These are phyloP conservation scores for Canavalia gladiata DNA, from an alignment of 306 rosid genomes.

Conservation along the genomic window DNA sequence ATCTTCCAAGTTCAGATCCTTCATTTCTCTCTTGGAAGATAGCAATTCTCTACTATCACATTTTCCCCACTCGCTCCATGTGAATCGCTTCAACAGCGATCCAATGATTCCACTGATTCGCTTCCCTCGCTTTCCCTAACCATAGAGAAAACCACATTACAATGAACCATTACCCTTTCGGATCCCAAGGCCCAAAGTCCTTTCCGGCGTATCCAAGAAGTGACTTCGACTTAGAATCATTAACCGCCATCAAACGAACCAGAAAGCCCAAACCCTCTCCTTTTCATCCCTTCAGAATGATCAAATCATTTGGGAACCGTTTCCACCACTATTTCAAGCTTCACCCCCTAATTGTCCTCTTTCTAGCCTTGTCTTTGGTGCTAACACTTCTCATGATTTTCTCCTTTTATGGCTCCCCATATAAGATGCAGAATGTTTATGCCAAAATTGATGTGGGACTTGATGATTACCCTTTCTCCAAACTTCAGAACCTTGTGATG, in stretches of 20 bases:
- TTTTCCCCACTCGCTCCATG: slow-evolving; percentile 29
- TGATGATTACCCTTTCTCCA: slow-evolving; percentile 64
- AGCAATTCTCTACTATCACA: not conserved
- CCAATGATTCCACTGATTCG: slow-evolving; percentile 45
- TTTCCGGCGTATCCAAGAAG: slow-evolving; percentile 67
- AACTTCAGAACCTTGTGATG: slow-evolving; percentile 84
- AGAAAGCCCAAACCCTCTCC: slow-evolving; percentile 63
- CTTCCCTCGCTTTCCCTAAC: slow-evolving; percentile 9
- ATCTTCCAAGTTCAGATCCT: slow-evolving; percentile 26
- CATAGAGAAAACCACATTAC: slow-evolving; percentile 10
- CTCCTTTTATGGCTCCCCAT: slow-evolving; percentile 60
- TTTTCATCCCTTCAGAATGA: slow-evolving; percentile 65
- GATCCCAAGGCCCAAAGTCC: slow-evolving; percentile 68
- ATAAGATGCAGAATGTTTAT: slow-evolving; percentile 43
- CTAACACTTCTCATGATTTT: slow-evolving; percentile 61
- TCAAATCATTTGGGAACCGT: slow-evolving; percentile 67
- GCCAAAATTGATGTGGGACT: slow-evolving; percentile 44
- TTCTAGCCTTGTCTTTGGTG: slow-evolving; percentile 62
- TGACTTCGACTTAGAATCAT: slow-evolving; percentile 87
- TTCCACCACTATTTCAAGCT: slow-evolving; percentile 66
- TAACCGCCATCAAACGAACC: slow-evolving; percentile 53
- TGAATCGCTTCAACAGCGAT: slow-evolving; percentile 9
- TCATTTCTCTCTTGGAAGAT: not conserved
- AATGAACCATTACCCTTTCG: slow-evolving; percentile 69
- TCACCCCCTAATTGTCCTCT: slow-evolving; percentile 64